phyloP scores from a whole-genome alignment of 164 flowering plant species.

The Platanus orientalis region DNA sequence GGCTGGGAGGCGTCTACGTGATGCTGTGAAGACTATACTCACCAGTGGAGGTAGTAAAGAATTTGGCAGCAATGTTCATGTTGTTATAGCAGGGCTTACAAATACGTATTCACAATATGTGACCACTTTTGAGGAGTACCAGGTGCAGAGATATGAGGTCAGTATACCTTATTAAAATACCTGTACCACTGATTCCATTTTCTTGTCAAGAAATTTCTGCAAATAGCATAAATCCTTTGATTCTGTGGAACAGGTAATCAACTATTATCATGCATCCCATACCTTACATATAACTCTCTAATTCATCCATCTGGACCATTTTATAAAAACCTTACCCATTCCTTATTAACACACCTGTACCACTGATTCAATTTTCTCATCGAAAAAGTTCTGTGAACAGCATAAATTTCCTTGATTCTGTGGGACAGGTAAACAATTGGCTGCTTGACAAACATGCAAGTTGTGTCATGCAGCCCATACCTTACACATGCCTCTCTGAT shows the following conservation, averaged over 20 bases:
- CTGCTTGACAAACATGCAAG: too few species aligned
- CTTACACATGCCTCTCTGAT: too few species aligned
- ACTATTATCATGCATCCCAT: neutral
- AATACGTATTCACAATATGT: conserved; percentile 94
- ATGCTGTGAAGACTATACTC: conserved; percentile 76
- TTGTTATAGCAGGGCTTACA: conserved; percentile 89
- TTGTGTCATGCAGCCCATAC: too few species aligned
- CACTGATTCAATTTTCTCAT: too few species aligned
- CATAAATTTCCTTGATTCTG: too few species aligned
- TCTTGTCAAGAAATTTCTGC: neutral
- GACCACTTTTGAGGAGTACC: conserved; percentile 89
- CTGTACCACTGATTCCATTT: neutral
- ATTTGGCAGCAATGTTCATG: conserved; percentile 52
- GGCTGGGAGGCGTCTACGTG: conserved; percentile 98
- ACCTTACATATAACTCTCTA: too few species aligned
- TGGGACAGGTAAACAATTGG: too few species aligned
- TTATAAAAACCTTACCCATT: too few species aligned
- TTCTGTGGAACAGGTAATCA: neutral
- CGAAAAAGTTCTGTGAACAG: too few species aligned
- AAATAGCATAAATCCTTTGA: neutral
- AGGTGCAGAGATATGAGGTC: conserved; percentile 95
- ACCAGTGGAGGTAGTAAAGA: conserved; percentile 34
- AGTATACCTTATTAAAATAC: conserved; percentile 11
- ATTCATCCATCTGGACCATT: neutral
- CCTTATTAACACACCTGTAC: too few species aligned